Evolutionary conservation across 805 yeast genomes (phyloP).

Genomic region (Candida rishiriensis): DNA sequence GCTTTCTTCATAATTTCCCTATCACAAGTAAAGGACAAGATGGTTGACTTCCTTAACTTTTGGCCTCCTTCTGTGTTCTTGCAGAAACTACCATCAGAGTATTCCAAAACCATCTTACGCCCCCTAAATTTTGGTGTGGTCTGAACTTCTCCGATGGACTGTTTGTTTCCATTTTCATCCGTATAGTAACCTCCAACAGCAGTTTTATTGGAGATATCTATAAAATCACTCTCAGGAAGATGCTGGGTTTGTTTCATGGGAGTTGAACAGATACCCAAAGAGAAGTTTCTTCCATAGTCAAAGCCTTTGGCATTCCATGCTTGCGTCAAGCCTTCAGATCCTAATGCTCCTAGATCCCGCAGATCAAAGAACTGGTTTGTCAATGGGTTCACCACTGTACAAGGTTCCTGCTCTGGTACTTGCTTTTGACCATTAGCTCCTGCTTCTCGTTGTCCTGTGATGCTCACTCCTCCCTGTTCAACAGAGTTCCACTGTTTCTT

Average conservation of each 20-base stretch:
- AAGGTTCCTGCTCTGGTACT: conserved; percentile 27
- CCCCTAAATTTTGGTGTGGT: conserved; percentile 67
- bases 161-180: conserved; percentile 37
- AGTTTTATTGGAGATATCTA: conserved; percentile 34
- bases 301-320: conserved; percentile 70
- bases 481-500: conserved; percentile 8
- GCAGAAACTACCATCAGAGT: conserved; percentile 65
- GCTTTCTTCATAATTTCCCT: conserved; percentile 65
- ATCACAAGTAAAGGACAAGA: conserved; percentile 74
- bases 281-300: conserved; percentile 68
- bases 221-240: conserved; percentile 27
- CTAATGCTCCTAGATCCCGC: conserved; percentile 32
- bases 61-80: conserved; percentile 40
- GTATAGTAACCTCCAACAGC: conserved; percentile 56
- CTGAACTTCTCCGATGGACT: conserved; percentile 59
- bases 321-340: conserved; percentile 27
- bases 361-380: conserved; percentile 45
- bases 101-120: conserved; percentile 62
- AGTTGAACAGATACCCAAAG: conserved; percentile 67
- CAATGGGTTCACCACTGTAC: conserved; percentile 39
- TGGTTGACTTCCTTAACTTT: conserved; percentile 53
- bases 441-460: too few relatives aligned
- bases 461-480: neutral
- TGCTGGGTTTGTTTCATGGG: conserved; percentile 32
- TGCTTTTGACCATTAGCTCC: conserved; percentile 6